Evolutionary conservation across 176 grass and related monocot genomes (phyloP).

Genomic region (Triticum urartu): DNA sequence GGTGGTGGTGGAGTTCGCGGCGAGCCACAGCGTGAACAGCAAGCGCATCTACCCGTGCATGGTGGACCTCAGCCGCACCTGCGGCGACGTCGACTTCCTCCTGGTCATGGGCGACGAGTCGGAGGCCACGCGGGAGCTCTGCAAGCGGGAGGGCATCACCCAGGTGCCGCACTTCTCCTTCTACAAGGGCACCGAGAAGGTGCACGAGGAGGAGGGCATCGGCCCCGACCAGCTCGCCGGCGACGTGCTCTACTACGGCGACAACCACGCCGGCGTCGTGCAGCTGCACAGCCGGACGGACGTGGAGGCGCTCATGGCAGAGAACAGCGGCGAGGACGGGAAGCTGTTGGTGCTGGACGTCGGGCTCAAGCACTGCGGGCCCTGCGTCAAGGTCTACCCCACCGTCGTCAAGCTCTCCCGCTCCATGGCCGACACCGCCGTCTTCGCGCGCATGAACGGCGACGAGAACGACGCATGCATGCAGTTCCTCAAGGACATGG

Average conservation of each 20-base stretch:
- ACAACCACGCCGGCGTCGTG: conserved; percentile 74
- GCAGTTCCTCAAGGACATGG: conserved; percentile 82
- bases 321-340: conserved; percentile 49
- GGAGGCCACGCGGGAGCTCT: conserved; percentile 61
- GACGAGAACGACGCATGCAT: conserved; percentile 97
- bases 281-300: conserved; percentile 66
- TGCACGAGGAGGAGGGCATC: conserved; percentile 93
- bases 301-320: conserved; percentile 66
- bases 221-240: conserved; percentile 69
- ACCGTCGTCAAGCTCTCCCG: conserved; percentile 80
- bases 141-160: conserved; percentile 64
- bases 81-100: conserved; percentile 88
- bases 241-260: conserved; percentile 94
- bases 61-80: conserved; percentile 84
- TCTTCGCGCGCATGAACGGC: conserved; percentile 95
- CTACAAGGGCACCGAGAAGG: conserved; percentile 82
- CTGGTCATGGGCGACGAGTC: conserved; percentile 97
- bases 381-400: conserved; percentile 96
- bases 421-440: conserved; percentile 65
- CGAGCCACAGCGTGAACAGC: conserved; percentile 70
- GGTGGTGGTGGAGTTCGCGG: conserved; percentile 93
- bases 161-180: conserved; percentile 83
- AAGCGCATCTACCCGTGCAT: conserved; percentile 74
- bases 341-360: conserved; percentile 94
- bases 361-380: conserved; percentile 90